phyloP scores from a whole-genome alignment of 306 rosid genomes.

The Castanopsis chinensis region DNA sequence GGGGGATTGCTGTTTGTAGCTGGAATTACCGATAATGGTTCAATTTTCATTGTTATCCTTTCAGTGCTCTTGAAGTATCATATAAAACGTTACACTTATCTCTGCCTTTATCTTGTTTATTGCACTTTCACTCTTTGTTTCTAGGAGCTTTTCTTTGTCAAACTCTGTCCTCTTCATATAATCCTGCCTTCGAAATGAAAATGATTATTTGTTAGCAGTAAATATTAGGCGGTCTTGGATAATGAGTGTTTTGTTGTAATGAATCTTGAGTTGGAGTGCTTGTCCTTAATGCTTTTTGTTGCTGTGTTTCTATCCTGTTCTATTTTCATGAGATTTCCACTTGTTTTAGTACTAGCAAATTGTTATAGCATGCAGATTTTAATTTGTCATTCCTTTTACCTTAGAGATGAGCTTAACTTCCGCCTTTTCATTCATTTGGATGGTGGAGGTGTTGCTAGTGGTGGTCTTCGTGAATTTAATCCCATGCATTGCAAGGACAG shows the following conservation, averaged over 20 bases:
- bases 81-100: too few species aligned
- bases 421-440: slow-evolving; percentile 62
- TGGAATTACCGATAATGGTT: too few species aligned
- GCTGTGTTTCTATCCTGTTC: background rate
- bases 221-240: background rate
- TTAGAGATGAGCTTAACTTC: slow-evolving; percentile 23
- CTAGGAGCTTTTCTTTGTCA: too few species aligned
- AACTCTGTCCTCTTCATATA: too few species aligned
- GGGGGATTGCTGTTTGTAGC: too few species aligned
- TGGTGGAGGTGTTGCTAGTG: slow-evolving; percentile 96
- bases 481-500: slow-evolving; percentile 94
- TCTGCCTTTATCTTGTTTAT: too few species aligned
- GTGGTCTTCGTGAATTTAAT: slow-evolving; percentile 94
- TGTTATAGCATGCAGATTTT: background rate
- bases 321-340: background rate
- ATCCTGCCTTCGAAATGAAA: background rate
- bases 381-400: background rate
- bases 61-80: too few species aligned
- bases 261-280: background rate
- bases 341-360: background rate
- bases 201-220: background rate
- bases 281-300: background rate
- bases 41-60: too few species aligned
- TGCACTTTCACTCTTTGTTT: too few species aligned
- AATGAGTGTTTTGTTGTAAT: too few species aligned